Base-by-base conservation (phyloP, 78 protist species). In the Bodo saltans region DNA sequence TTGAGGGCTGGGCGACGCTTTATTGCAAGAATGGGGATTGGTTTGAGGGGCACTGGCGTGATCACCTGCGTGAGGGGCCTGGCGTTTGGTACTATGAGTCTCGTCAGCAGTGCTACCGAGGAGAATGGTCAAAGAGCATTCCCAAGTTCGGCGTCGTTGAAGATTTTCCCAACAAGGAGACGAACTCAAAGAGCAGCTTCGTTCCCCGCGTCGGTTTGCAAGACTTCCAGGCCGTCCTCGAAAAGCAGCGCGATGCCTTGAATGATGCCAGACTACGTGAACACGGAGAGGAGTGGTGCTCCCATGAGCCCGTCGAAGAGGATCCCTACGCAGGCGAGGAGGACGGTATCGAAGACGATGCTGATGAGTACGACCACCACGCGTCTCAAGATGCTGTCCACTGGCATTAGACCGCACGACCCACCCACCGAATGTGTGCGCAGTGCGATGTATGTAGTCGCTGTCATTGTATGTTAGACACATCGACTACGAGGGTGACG, bases 1-100 rank as follows among this genome's bases (percentile, higher is more conserved):
- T 81, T 17, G 60, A 81, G 35, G 85, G 85, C 32, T 70, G 78
- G 73, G 85, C 78, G 47, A 71, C 85, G 21, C 74, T 33, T 3
- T 71, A 71, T 41, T 35, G 12, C 26, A 29, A 30, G 41, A 81
- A 81, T 72, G 78, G 78, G 25, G 85, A 81, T 12, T 17, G 74
- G 29, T 81, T 52, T 72, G 85, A 81, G 35, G 85, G 85, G 12
- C 37, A 69, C 39, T 71, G 85, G 73, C 17, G 1, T 11, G 60
- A 68, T 3, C 73, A 72, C 3, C 4, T 76, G 40, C 12, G 34
- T 2, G 81, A 76, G 34, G 81, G 81, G 29, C 81, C 81, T 38
- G 81, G 81, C 34, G 52, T 38, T 17, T 76, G 29, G 11, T 76
- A 67, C 81, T 76, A 67, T 27, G 42, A 76, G 12, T 1, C 40